Percentiles rank a stretch among this genome's conserved stretches.
phyloP scores from a whole-genome alignment of 192 early-diverging fungal genomes.

The Backusella morwellensis region DNA sequence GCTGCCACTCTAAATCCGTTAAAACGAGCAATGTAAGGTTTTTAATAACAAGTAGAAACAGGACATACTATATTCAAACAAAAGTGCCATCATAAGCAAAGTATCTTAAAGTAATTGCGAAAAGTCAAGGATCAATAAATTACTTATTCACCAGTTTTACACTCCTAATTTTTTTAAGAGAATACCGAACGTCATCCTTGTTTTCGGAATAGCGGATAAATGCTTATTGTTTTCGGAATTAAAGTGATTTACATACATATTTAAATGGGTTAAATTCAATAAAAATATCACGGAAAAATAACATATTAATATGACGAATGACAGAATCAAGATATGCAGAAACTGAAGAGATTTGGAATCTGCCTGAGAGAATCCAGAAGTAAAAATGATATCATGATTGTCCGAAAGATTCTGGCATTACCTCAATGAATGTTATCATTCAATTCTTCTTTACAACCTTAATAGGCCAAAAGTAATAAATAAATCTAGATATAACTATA shows the following conservation, averaged over 20 bases:
- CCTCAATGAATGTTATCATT: slow-evolving; percentile 4
- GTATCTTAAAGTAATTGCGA: too few species aligned
- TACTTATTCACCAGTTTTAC: too few species aligned
- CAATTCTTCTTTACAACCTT: background rate
- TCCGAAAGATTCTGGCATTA: slow-evolving; percentile 14
- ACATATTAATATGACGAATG: slow-evolving; percentile 44
- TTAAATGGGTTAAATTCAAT: background rate
- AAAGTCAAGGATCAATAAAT: too few species aligned
- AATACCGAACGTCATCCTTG: background rate
- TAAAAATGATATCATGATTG: slow-evolving; percentile 37
- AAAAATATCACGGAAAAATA: slow-evolving; percentile 34
- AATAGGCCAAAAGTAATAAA: background rate
- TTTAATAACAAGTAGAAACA: background rate
- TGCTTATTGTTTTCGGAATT: background rate
- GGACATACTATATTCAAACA: background rate
- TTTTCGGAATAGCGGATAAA: background rate
- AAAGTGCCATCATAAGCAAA: background rate
- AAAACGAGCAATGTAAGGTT: background rate
- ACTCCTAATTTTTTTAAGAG: background rate
- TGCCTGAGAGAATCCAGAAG: slow-evolving; percentile 37
- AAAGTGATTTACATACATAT: background rate
- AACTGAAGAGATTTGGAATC: slow-evolving; percentile 44
- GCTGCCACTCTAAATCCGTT: background rate
- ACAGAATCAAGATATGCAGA: slow-evolving; percentile 41
- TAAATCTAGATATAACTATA: background rate